phyloP scores from a whole-genome alignment of 2,329 filamentous ascomycete genomes.

The Calonectria multiphialidica region DNA sequence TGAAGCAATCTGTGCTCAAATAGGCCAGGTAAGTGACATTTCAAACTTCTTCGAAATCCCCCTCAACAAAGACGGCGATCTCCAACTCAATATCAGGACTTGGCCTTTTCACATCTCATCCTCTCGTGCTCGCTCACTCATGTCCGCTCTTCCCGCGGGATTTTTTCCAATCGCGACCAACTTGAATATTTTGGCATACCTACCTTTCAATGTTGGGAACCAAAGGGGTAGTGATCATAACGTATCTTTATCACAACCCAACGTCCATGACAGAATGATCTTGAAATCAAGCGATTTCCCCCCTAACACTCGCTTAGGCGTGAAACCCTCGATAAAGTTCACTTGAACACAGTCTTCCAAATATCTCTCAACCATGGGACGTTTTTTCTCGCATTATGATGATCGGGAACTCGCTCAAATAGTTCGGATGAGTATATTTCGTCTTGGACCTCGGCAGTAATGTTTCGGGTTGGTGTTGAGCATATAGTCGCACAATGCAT shows the following conservation, averaged over 20 bases:
- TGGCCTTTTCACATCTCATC: background rate
- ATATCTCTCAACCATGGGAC: background rate
- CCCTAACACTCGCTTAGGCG: background rate
- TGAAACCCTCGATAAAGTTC: background rate
- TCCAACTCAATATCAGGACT: background rate
- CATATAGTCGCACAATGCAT: background rate
- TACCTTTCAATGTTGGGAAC: too few relatives aligned
- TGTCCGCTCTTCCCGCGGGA: background rate
- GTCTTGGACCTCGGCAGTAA: background rate
- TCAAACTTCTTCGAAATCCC: too few relatives aligned
- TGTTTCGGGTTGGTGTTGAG: background rate
- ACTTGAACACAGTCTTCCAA: constrained; percentile 5
- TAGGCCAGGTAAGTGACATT: too few relatives aligned
- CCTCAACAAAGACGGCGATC: background rate
- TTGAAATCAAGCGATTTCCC: background rate
- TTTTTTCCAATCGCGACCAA: background rate
- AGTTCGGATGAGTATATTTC: background rate
- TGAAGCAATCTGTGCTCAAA: background rate
- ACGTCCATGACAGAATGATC: background rate
- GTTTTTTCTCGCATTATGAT: background rate
- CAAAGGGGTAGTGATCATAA: too few relatives aligned
- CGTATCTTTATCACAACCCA: background rate
- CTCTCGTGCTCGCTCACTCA: background rate
- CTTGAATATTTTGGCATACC: background rate
- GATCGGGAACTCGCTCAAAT: background rate